These are phyloP conservation scores for Gloeopeniophorella convolvens DNA, from an alignment of 768 basidiomycete genomes.

Conservation along the genomic window DNA sequence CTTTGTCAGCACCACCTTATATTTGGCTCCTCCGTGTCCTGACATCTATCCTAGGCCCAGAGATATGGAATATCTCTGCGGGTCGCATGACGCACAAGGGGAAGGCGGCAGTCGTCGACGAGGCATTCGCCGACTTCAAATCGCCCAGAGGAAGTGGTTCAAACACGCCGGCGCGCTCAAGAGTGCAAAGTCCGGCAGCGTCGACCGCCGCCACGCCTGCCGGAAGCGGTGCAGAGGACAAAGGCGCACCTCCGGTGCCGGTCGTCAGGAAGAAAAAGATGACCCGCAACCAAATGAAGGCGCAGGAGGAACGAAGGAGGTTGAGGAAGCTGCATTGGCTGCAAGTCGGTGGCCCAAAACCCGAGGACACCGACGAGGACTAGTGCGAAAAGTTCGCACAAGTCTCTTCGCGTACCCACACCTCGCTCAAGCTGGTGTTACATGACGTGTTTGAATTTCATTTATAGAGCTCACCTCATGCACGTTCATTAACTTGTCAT, in stretches of 20 bases:
- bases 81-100: conserved; percentile 85
- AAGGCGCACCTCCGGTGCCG: conserved; percentile 33
- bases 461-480: conserved; percentile 11
- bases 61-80: conserved; percentile 91
- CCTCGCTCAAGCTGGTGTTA: background rate
- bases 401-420: background rate
- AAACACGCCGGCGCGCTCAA: conserved; percentile 67
- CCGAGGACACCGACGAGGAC: conserved; percentile 67
- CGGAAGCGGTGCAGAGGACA: conserved; percentile 71
- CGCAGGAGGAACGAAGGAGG: conserved; percentile 77
- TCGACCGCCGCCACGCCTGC: conserved; percentile 72
- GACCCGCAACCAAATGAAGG: conserved; percentile 87
- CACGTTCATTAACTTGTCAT: conserved; percentile 8
- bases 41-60: conserved; percentile 49
- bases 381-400: background rate
- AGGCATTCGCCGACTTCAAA: conserved; percentile 66
- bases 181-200: conserved; percentile 60
- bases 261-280: conserved; percentile 84
- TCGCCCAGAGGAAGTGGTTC: conserved; percentile 63
- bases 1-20: conserved; percentile 50
- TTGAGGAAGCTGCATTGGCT: conserved; percentile 80
- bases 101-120: conserved; percentile 80
- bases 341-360: conserved; percentile 71
- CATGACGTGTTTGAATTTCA: conserved; percentile 4
- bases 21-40: conserved; percentile 23